Evolutionary conservation across 441 rosid genomes (phyloP).

Genomic region (Corymbia citriodora): DNA sequence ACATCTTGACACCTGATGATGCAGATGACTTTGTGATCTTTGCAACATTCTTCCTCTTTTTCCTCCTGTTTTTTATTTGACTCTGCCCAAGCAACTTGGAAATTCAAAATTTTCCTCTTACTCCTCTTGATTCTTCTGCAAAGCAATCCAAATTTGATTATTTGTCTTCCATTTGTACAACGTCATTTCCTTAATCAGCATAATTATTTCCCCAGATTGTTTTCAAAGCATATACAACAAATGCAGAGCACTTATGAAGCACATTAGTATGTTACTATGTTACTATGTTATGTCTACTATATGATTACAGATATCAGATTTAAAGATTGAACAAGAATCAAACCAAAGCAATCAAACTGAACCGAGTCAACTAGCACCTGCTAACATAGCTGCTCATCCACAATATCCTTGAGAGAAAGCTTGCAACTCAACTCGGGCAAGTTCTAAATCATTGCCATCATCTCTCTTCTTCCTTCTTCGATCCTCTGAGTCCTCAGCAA

Average conservation of each 20-base stretch:
- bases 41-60: not conserved
- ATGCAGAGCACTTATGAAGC: not conserved
- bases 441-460: fast-evolving
- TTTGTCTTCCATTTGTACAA: not conserved
- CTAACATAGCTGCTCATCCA: not conserved
- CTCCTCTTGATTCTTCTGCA: not conserved
- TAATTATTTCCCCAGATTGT: not conserved
- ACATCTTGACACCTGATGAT: not conserved
- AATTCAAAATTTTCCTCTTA: not conserved
- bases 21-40: not conserved
- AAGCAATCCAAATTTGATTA: not conserved
- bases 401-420: not conserved
- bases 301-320: not conserved
- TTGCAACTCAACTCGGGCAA: fast-evolving
- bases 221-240: not conserved
- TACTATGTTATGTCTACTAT: not conserved
- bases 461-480: not conserved
- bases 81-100: fast-evolving
- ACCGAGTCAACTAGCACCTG: not conserved
- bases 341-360: not conserved
- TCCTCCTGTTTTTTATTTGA: not conserved
- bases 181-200: not conserved
- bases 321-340: not conserved
- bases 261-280: not conserved
- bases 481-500: not conserved